Evolutionary conservation across 345 rosid species (phyloP).

Genomic region (Iberis pinnata): DNA sequence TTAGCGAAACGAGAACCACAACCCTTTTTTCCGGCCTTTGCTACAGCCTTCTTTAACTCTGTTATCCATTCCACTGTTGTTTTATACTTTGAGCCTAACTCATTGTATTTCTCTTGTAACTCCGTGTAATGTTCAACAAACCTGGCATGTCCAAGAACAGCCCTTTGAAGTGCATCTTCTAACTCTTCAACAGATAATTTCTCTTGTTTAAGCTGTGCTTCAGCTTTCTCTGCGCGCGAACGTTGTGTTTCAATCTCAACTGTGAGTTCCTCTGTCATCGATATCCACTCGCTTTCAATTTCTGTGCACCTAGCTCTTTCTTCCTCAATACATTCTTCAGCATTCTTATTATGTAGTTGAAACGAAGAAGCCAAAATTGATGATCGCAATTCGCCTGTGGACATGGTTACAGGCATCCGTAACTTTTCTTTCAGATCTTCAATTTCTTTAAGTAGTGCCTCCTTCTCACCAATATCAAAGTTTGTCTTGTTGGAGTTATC

Average conservation of each 20-base stretch:
- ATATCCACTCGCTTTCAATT: constrained; percentile 98
- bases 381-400: constrained; percentile 60
- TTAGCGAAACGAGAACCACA: constrained; percentile 74
- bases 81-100: constrained; percentile 56
- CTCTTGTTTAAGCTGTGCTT: constrained; percentile 59
- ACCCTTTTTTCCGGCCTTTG: constrained; percentile 78
- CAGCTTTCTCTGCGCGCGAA: constrained; percentile 63
- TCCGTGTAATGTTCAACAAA: constrained; percentile 93
- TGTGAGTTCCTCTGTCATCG: constrained; percentile 78
- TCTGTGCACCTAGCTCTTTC: constrained; percentile 86
- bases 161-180: constrained; percentile 80
- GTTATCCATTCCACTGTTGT: constrained; percentile 78
- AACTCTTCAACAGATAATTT: constrained; percentile 62
- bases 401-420: constrained; percentile 46
- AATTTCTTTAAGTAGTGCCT: constrained; percentile 72
- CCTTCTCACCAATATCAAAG: constrained; percentile 58
- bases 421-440: constrained; percentile 56
- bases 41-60: constrained; percentile 82
- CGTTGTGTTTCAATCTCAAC: constrained; percentile 73
- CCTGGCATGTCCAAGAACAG: constrained; percentile 87
- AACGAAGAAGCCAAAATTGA: constrained; percentile 64
- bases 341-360: constrained; percentile 39
- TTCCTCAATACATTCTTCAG: constrained; percentile 55
- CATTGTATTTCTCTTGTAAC: constrained; percentile 78
- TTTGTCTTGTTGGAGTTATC: constrained; percentile 29